Percentiles rank a stretch among this genome's conserved stretches.
Evolutionary conservation across 73 alveolate genomes (phyloP).

Genomic region (Durusdinium trenchii): DNA sequence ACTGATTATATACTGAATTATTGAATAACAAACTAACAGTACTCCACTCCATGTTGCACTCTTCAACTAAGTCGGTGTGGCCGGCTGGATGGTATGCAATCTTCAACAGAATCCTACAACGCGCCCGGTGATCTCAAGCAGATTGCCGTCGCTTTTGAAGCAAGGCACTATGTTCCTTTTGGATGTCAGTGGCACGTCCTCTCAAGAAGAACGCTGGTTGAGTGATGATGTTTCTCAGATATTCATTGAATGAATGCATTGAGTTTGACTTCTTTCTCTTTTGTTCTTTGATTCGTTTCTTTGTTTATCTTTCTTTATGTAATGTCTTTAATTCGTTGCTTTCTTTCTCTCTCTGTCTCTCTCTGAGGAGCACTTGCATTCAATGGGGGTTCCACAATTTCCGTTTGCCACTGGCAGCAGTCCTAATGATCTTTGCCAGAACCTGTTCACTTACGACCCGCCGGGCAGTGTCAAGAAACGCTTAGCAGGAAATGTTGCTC

Average conservation of each 20-base stretch:
- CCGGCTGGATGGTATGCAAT: not conserved
- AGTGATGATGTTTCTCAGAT: not conserved
- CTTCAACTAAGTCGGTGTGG: not conserved
- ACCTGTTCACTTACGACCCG: not conserved
- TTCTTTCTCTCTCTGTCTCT: not conserved
- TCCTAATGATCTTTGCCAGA: not conserved
- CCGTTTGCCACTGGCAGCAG: not conserved
- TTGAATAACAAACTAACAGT: not conserved
- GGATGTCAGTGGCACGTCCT: not conserved
- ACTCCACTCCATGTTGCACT: not conserved
- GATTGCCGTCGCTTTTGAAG: not conserved
- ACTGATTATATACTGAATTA: not conserved
- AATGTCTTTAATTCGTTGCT: not conserved
- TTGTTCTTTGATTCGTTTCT: too few relatives aligned
- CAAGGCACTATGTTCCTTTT: not conserved
- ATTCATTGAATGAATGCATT: not conserved
- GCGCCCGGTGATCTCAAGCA: not conserved
- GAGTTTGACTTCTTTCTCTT: not conserved
- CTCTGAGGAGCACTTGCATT: constrained; percentile 1
- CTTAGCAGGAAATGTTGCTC: not conserved
- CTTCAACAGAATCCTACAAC: not conserved
- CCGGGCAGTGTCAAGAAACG: not conserved
- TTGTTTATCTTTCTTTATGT: not conserved
- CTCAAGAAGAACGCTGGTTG: not conserved
- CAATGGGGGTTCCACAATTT: not conserved